Conservation (phyloP, 2,329 filamentous ascomycete genomes). For the Ceratocystis cubensis region DNA sequence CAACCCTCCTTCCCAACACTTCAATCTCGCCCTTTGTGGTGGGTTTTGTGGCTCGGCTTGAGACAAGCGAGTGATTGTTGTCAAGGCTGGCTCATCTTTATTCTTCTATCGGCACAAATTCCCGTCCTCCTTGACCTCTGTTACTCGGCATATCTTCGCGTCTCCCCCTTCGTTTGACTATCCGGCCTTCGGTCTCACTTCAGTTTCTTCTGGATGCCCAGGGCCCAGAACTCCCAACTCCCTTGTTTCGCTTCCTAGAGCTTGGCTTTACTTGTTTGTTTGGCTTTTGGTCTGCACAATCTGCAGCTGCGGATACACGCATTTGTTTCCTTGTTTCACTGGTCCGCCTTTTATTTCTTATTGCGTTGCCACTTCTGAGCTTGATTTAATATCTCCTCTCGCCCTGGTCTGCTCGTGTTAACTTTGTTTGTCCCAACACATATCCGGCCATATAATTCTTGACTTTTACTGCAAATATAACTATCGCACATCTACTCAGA, state of each 20-base stretch:
- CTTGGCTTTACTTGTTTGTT: background rate
- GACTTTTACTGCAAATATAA: background rate
- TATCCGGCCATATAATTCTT: background rate
- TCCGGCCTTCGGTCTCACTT: slow-evolving; percentile 7
- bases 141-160: background rate
- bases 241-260: slow-evolving; percentile 14
- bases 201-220: slow-evolving; percentile 1
- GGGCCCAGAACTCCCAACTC: background rate
- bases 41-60: slow-evolving; percentile 13
- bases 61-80: background rate
- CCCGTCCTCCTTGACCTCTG: background rate
- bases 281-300: background rate
- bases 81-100: too few species aligned
- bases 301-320: background rate
- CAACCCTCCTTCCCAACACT: slow-evolving; percentile 4
- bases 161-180: slow-evolving; percentile 6
- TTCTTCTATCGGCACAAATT: too few species aligned
- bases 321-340: background rate
- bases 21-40: slow-evolving; percentile 14
- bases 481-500: background rate
- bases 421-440: background rate
- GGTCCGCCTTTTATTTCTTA: background rate
- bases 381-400: background rate
- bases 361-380: background rate
- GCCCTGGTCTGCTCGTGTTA: background rate